A percentile compares a stretch with the other conserved stretches of the same genome.
Evolutionary conservation across 345 rosid genomes (phyloP).

Genomic region (Excoecaria agallocha): DNA sequence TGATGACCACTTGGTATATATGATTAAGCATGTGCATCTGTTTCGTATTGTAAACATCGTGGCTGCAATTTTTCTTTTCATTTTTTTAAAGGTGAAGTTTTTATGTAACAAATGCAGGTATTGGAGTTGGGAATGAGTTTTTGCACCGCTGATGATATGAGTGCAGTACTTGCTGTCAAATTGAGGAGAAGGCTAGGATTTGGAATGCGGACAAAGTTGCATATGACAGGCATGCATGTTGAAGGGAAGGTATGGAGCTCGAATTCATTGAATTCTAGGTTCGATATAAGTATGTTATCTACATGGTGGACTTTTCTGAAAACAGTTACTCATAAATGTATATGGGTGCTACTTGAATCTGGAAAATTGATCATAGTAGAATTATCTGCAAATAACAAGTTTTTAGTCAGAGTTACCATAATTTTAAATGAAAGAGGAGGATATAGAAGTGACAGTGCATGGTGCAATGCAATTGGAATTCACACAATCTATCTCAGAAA

Average conservation of each 20-base stretch:
- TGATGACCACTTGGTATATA: slow-evolving; percentile 85
- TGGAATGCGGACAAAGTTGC: slow-evolving; percentile 91
- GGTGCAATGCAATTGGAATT: not conserved
- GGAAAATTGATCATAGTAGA: not conserved
- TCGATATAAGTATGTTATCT: not conserved
- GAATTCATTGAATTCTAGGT: not conserved
- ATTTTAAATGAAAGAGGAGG: not conserved
- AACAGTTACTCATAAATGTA: not conserved
- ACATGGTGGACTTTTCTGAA: not conserved
- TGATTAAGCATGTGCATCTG: not conserved
- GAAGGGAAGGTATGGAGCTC: slow-evolving; percentile 68
- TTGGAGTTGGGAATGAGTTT: slow-evolving; percentile 89
- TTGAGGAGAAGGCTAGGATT: slow-evolving; percentile 84
- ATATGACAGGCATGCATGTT: slow-evolving; percentile 90
- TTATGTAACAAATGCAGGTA: slow-evolving; percentile 49
- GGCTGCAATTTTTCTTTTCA: not conserved
- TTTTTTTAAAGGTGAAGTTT: slow-evolving; percentile 15
- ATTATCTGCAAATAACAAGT: not conserved
- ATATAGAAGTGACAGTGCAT: not conserved
- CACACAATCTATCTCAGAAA: not conserved
- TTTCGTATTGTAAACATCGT: not conserved
- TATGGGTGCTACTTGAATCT: not conserved
- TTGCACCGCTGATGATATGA: slow-evolving; percentile 91
- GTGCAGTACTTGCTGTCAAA: slow-evolving; percentile 83
- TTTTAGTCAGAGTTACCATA: not conserved